Conservation (phyloP, 805 yeast species). For the Pichia exigua region DNA sequence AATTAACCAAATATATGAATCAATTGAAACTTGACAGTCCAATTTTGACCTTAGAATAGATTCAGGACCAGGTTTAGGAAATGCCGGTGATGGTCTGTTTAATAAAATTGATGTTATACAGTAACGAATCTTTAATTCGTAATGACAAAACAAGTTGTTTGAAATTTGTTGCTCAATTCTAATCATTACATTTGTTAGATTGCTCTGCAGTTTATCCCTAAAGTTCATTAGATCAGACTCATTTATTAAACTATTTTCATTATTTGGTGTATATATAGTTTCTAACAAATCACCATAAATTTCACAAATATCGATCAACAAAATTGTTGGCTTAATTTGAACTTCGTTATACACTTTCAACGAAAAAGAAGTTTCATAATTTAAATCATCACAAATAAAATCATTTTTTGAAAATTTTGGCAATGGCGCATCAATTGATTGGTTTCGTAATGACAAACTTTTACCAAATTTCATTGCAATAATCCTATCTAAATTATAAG, state of each 20-base stretch:
- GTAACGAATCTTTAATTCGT: constrained; percentile 17
- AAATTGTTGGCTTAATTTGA: constrained; percentile 17
- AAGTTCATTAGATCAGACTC: constrained; percentile 10
- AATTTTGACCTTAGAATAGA: constrained; percentile 13
- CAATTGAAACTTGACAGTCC: constrained; percentile 15
- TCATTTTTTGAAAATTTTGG: constrained; percentile 18
- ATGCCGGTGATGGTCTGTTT: constrained; percentile 20
- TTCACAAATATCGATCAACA: constrained; percentile 16
- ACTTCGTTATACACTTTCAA: constrained; percentile 11
- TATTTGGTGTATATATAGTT: constrained; percentile 17
- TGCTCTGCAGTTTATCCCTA: constrained; percentile 9
- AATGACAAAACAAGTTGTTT: constrained; percentile 9
- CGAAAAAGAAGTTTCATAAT: not conserved
- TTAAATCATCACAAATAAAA: constrained; percentile 5
- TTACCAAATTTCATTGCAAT: constrained; percentile 23
- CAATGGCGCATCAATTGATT: constrained; percentile 22
- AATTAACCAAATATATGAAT: constrained; percentile 12
- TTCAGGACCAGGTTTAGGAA: constrained; percentile 14
- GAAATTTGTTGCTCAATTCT: constrained; percentile 17
- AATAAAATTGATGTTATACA: constrained; percentile 15
- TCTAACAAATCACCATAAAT: constrained; percentile 21
- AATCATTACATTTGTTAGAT: constrained; percentile 15
- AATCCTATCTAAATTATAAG: constrained; percentile 19
- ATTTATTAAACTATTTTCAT: constrained; percentile 6
- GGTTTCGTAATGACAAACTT: constrained; percentile 19